phyloP scores from a whole-genome alignment of 768 basidiomycete species.

The Suillus subalutaceus region DNA sequence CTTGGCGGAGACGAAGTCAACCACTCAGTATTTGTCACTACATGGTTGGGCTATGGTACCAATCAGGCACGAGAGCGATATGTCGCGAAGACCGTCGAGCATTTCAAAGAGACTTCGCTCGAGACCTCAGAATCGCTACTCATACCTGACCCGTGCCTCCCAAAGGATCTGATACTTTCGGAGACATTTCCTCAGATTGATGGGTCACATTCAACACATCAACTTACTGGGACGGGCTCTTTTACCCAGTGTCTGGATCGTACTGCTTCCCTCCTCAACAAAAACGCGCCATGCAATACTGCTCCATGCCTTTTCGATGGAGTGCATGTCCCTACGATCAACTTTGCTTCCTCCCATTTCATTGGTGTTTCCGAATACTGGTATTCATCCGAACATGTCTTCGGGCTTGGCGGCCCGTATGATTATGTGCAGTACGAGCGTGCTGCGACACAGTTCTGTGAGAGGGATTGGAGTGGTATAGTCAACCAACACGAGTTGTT shows the following conservation, averaged over 20 bases:
- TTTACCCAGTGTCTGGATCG: constrained; percentile 81
- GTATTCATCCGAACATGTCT: constrained; percentile 98
- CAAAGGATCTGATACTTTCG: constrained; percentile 64
- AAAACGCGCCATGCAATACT: constrained; percentile 79
- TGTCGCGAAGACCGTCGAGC: constrained; percentile 65
- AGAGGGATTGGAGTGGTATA: constrained; percentile 77
- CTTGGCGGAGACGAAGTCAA: constrained; percentile 84
- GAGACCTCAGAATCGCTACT: constrained; percentile 31
- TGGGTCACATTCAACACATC: constrained; percentile 54
- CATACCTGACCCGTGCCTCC: constrained; percentile 90
- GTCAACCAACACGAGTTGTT: constrained; percentile 62
- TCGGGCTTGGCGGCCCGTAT: constrained; percentile 92
- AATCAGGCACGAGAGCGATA: constrained; percentile 97
- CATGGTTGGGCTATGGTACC: constrained; percentile 98
- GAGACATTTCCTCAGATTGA: constrained; percentile 55
- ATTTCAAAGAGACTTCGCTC: constrained; percentile 22
- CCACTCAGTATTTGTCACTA: constrained; percentile 96
- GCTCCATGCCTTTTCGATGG: constrained; percentile 93
- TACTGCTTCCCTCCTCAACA: constrained; percentile 82
- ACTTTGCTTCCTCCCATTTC: constrained; percentile 91
- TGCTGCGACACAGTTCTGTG: constrained; percentile 86
- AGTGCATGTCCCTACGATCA: constrained; percentile 89
- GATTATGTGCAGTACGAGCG: constrained; percentile 96
- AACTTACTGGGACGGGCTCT: constrained; percentile 83
- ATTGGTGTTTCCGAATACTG: constrained; percentile 99